Conservation (phyloP, 768 basidiomycete species). For the Lentinula raphanica region DNA sequence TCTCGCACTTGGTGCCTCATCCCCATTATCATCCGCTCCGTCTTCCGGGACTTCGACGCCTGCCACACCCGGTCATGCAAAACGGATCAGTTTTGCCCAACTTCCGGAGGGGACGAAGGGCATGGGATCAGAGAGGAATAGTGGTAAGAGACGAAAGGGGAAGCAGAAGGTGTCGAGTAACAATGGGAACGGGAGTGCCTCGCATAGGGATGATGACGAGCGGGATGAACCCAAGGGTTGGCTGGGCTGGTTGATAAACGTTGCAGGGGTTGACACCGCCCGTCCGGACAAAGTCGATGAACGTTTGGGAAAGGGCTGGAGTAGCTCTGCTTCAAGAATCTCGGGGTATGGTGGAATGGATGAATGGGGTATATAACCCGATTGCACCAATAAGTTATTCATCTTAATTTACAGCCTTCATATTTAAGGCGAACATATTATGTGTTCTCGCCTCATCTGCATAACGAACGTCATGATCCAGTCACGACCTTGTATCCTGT, state of each 20-base stretch:
- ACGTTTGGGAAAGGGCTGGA: not conserved
- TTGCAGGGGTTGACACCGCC: not conserved
- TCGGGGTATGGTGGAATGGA: not conserved
- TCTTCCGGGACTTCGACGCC: constrained; percentile 54
- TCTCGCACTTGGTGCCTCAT: constrained; percentile 14
- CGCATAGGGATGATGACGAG: not conserved
- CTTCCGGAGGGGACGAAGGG: constrained; percentile 37
- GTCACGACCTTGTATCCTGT: not conserved
- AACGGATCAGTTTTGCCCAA: constrained; percentile 75
- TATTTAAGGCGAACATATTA: not conserved
- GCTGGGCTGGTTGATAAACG: not conserved
- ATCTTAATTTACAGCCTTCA: not conserved
- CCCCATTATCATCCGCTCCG: constrained; percentile 27
- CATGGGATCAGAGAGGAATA: not conserved
- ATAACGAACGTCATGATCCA: not conserved
- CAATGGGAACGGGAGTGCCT: not conserved
- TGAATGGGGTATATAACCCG: constrained; percentile 1
- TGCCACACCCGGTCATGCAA: constrained; percentile 56
- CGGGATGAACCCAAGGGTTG: not conserved
- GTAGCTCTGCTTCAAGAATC: not conserved
- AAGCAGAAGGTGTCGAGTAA: not conserved
- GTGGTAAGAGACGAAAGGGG: not conserved
- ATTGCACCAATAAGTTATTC: not conserved
- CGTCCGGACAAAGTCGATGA: not conserved
- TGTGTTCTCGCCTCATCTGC: not conserved